Evolutionary conservation across 2,329 filamentous ascomycete species (phyloP), one percentile per base, ranked within the genome.

Genomic region (Claviceps humidiphila): DNA sequence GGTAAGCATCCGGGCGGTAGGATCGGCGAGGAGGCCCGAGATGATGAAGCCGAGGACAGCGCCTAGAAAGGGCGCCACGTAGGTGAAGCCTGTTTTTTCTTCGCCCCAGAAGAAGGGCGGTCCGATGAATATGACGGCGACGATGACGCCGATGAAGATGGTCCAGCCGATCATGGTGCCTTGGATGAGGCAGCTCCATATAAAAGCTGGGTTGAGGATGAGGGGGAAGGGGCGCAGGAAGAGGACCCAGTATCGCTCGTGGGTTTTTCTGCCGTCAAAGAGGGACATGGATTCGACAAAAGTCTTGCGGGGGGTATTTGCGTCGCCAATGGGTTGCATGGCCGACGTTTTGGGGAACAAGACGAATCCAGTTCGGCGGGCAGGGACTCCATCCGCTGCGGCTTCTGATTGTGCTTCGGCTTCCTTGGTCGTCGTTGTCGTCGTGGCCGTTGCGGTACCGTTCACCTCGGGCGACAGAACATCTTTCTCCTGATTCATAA

Each of bases 91-190:
- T 1, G 87, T 88, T 61, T 87, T 71, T 50, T 87, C 81, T 68
- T 93, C 84, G 60, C 81, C 74, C 78, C 90, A 95, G 73, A 82
- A 93, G 42, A 90, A 78, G 1, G 88, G 87, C 2, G 85, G 84
- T 2, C 84, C 83, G 47, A 94, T 76, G 70, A 93, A 91, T 58
- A 94, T 83, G 54, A 84, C 80, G n/a, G 84, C 85, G 46, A 94
- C 71, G 58, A 93, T 81, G 55, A 93, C 84, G 53, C 87, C 86
- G 58, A 95, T 91, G 63, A 96, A 88, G 16, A 96, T 87, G 1
- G 90, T 95, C 90, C 91, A 97, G 57, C 90, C 91, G 61, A 96
- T 95, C 63, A 95, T 80, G 4, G 87, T 81, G 16, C 90, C 90
- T 74, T 95, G 90, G 49, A 90, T 87, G 3, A 96, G 73, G 60